A percentile compares a stretch with the other conserved stretches of the same genome.
Conservation (phyloP, 2,329 filamentous ascomycete species). For the Sporothrix phasma region DNA sequence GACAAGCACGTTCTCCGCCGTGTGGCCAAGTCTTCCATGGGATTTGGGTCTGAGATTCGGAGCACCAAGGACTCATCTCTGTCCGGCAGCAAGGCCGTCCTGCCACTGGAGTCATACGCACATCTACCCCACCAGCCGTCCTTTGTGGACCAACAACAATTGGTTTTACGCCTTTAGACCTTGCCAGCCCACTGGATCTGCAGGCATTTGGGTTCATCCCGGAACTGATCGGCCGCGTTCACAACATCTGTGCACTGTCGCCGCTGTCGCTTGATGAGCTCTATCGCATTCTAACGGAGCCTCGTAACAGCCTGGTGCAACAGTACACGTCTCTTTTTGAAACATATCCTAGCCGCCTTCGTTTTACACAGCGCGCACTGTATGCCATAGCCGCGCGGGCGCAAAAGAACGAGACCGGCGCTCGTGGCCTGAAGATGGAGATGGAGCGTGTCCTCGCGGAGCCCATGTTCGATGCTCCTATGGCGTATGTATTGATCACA, state of each 20-base stretch:
- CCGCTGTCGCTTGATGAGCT: constrained; percentile 60
- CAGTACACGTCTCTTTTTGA: constrained; percentile 87
- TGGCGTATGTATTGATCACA: constrained; percentile 64
- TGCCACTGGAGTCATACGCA: constrained; percentile 51
- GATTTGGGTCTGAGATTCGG: constrained; percentile 78
- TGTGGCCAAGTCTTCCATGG: constrained; percentile 77
- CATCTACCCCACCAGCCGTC: constrained; percentile 47
- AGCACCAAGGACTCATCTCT: constrained; percentile 40
- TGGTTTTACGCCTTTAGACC: constrained; percentile 52
- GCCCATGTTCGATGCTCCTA: constrained; percentile 72
- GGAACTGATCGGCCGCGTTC: constrained; percentile 89
- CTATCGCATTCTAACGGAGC: constrained; percentile 83
- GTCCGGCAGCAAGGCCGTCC: constrained; percentile 43
- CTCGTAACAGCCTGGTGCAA: constrained; percentile 73
- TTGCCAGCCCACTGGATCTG: constrained; percentile 64
- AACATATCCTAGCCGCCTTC: constrained; percentile 66
- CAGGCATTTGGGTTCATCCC: constrained; percentile 87
- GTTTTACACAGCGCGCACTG: constrained; percentile 75
- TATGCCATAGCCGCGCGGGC: constrained; percentile 66
- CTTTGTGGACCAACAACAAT: constrained; percentile 25
- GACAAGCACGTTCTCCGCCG: constrained; percentile 80
- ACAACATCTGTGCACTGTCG: constrained; percentile 77
- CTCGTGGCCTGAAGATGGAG: constrained; percentile 67
- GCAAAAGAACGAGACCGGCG: constrained; percentile 57
- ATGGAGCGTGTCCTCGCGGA: constrained; percentile 70